Evolutionary conservation across 1,284 basidiomycete genomes (phyloP).

Genomic region (Boletus sp.): DNA sequence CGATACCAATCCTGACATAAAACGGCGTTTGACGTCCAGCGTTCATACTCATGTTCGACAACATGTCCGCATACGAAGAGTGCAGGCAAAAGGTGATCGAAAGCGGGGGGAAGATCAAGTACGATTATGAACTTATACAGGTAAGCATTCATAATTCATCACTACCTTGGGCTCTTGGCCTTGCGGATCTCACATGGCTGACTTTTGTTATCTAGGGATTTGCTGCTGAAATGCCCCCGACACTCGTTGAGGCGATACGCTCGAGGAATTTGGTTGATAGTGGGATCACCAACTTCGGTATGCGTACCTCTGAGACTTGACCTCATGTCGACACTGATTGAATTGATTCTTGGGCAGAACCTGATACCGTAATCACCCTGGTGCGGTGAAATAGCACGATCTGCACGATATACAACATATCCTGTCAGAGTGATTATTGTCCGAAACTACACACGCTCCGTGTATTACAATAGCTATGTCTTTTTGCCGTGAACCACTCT

Average conservation of each 20-base stretch:
- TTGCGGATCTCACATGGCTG: background rate
- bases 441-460: background rate
- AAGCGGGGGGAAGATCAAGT: slow-evolving; percentile 17
- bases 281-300: slow-evolving; percentile 27
- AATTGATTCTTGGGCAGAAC: background rate
- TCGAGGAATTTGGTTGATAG: background rate
- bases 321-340: background rate
- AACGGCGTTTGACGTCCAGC: too few relatives aligned
- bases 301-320: background rate
- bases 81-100: slow-evolving; percentile 15
- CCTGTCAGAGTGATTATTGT: background rate
- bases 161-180: too few relatives aligned
- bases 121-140: slow-evolving; percentile 14
- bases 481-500: background rate
- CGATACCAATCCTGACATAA: too few relatives aligned
- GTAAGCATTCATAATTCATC: slow-evolving; percentile 17
- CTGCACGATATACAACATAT: background rate
- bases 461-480: background rate
- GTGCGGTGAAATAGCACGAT: background rate
- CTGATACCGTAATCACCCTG: background rate
- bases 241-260: background rate
- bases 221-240: slow-evolving; percentile 18
- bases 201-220: slow-evolving; percentile 21
- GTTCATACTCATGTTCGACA: slow-evolving; percentile 22
- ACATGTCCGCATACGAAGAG: slow-evolving; percentile 17